Evolutionary conservation across 305 asterid genomes (phyloP), one percentile per base, ranked within the genome.

Genomic region (Fraxinus albicans): DNA sequence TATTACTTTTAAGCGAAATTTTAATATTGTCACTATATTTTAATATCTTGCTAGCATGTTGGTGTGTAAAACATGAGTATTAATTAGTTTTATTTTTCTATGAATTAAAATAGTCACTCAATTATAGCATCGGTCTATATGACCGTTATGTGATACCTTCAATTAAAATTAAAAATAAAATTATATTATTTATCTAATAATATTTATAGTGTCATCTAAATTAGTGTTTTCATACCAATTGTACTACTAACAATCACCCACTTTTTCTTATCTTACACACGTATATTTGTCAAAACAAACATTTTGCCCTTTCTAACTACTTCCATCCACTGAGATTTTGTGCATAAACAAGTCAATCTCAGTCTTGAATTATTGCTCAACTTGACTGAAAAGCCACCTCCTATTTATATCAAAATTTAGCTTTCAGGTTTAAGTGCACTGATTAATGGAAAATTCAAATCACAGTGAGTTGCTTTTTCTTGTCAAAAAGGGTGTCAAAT

Each of bases 241-340:
- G 35, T 33, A 33, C 35, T 33, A 33, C 84, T 89, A 85, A 85
- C 88, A 79, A 78, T 84, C 88, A 84, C 81, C 88, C 81, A 89
- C 85, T 88, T 80, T 80, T 81, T 79, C 15, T 76, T 69, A 53
- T 76, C 21, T 42, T 29, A 53, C 6, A 79, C 79, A 42, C 81
- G 79, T 82, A 76, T 77, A 80, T 83, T 77, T 77, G 35, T 63
- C 78, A 70, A 35, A 78, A 63, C 74, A 72, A 85, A 76, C 74
- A 83, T 78, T 50, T 81, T 58, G 80, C 60, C 82, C 86, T 86
- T 91, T 91, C 77, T 76, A 88, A 85, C 92, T 80, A 93, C 91
- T 84, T 86, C 81, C 83, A 86, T 83, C 94, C 93, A 91, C 97
- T 90, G 76, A 91, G 91, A 89, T 87, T 83, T 88, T 63, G 67